Conservation (phyloP, 1,284 basidiomycete species). For the Cutaneotrichosporon sp. region DNA sequence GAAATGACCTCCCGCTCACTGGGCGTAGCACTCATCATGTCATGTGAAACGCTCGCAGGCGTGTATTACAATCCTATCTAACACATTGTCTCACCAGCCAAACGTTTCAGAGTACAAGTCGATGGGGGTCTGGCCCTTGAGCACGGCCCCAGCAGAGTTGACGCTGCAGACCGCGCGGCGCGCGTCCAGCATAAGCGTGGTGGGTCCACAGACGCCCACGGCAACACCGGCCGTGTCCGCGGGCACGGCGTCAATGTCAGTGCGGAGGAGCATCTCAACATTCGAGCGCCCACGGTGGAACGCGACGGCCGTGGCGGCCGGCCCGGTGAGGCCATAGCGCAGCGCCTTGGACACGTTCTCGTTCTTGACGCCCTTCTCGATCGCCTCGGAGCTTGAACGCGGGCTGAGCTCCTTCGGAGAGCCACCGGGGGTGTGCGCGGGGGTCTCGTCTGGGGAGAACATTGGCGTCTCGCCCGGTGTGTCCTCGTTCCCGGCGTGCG, state of each 20-base stretch:
- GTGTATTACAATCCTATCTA: not conserved
- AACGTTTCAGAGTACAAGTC: conserved; percentile 35
- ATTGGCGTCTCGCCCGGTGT: not conserved
- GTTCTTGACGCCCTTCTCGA: not conserved
- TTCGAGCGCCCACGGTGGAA: conserved; percentile 24
- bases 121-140: conserved; percentile 31
- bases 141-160: conserved; percentile 24
- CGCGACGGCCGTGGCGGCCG: not conserved
- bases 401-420: not conserved
- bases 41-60: too few species aligned
- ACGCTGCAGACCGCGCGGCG: conserved; percentile 27
- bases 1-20: too few species aligned
- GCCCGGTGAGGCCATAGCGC: not conserved
- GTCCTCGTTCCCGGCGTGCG: not conserved
- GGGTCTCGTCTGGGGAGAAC: conserved; percentile 5
- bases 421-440: not conserved
- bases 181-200: conserved; percentile 23
- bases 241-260: conserved; percentile 13
- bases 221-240: conserved; percentile 11
- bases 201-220: conserved; percentile 33
- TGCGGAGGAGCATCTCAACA: conserved; percentile 17
- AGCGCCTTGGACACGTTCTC: conserved; percentile 8
- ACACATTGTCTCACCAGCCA: conserved; percentile 29
- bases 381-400: not conserved
- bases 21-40: too few species aligned